phyloP scores from a whole-genome alignment of 1,284 basidiomycete genomes.

The Neonothopanus nambi region DNA sequence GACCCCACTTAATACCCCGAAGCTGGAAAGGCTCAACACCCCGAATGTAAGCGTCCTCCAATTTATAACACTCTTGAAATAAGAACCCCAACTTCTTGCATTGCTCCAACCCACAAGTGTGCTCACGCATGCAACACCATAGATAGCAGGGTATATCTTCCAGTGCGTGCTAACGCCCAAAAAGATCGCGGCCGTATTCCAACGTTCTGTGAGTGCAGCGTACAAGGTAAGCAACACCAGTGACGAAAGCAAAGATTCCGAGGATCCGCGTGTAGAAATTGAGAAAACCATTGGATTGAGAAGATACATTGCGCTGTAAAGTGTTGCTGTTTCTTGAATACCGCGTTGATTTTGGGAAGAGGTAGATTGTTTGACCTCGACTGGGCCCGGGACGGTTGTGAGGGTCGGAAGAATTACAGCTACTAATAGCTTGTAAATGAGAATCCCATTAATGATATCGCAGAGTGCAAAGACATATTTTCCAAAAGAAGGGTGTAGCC shows the following conservation, averaged over 20 bases:
- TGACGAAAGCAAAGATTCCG: conserved; percentile 87
- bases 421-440: conserved; percentile 75
- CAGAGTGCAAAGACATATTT: conserved; percentile 89
- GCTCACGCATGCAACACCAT: conserved; percentile 76
- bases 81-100: conserved; percentile 31
- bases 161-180: conserved; percentile 86
- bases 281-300: conserved; percentile 94
- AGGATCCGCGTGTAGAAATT: conserved; percentile 95
- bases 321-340: conserved; percentile 37
- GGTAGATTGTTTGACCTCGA: neutral
- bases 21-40: conserved; percentile 66
- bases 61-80: conserved; percentile 47
- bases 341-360: neutral
- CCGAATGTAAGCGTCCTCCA: conserved; percentile 66
- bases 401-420: conserved; percentile 43
- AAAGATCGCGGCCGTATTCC: conserved; percentile 65
- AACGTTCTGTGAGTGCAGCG: conserved; percentile 50
- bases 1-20: conserved; percentile 60
- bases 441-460: conserved; percentile 79
- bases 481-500: conserved; percentile 82
- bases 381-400: no score
- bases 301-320: conserved; percentile 70
- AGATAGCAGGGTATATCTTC: conserved; percentile 96
- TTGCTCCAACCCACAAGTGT: conserved; percentile 46
- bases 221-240: conserved; percentile 80